phyloP scores from a whole-genome alignment of 495 filamentous ascomycete genomes.

The Trichocladium uniseriatum region DNA sequence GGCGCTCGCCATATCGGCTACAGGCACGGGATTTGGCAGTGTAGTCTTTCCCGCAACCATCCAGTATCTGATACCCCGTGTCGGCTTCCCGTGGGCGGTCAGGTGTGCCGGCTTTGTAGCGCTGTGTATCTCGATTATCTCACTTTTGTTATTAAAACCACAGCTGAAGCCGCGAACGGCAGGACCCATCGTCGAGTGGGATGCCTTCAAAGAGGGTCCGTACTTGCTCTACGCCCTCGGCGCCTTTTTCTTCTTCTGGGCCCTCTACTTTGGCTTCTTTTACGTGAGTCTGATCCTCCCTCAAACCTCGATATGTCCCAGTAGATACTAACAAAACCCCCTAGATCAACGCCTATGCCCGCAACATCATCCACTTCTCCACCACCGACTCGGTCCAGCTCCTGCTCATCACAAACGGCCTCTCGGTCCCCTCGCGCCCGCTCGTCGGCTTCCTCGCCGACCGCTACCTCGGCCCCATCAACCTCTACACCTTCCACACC shows the following conservation, averaged over 20 bases:
- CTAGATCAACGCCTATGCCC: slow-evolving; percentile 34
- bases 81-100: slow-evolving; percentile 40
- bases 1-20: slow-evolving; percentile 30
- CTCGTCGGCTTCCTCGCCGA: slow-evolving; percentile 34
- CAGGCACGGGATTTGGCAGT: slow-evolving; percentile 36
- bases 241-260: slow-evolving; percentile 35
- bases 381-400: slow-evolving; percentile 32
- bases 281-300: slow-evolving; percentile 26
- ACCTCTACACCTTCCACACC: slow-evolving; percentile 26
- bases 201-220: slow-evolving; percentile 32
- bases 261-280: slow-evolving; percentile 38
- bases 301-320: too few relatives aligned
- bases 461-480: slow-evolving; percentile 31
- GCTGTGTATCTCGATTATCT: slow-evolving; percentile 23
- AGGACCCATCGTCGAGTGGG: slow-evolving; percentile 35
- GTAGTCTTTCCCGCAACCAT: slow-evolving; percentile 35
- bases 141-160: slow-evolving; percentile 28
- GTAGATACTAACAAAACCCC: not conserved
- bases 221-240: slow-evolving; percentile 32
- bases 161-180: slow-evolving; percentile 22
- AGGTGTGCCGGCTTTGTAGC: slow-evolving; percentile 33
- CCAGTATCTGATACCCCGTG: slow-evolving; percentile 33
- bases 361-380: slow-evolving; percentile 31
- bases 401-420: slow-evolving; percentile 35
- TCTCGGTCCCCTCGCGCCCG: slow-evolving; percentile 31